A percentile compares a stretch with the other conserved stretches of the same genome.
phyloP scores from a whole-genome alignment of 371 early-diverging fungal genomes.

The Lichtheimia ramosa region DNA sequence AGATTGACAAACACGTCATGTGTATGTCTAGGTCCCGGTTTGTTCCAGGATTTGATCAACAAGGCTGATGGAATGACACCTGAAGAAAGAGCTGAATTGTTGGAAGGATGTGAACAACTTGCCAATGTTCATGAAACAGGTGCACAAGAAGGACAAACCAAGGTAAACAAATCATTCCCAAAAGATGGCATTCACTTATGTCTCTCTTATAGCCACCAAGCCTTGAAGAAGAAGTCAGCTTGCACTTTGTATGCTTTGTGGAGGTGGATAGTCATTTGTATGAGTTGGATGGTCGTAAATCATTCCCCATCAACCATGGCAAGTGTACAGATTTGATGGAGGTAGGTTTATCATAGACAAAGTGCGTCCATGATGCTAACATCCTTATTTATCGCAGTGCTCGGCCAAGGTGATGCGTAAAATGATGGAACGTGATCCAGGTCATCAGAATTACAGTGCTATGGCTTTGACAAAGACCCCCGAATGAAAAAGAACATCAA shows the following conservation, averaged over 20 bases:
- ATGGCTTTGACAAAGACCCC: conserved; percentile 46
- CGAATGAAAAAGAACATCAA: neutral
- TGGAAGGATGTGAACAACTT: conserved; percentile 57
- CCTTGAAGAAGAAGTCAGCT: conserved; percentile 65
- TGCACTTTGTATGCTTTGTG: conserved; percentile 84
- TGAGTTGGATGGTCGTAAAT: conserved; percentile 82
- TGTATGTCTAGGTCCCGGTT: conserved; percentile 39
- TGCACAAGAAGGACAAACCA: conserved; percentile 75
- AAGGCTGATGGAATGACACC: conserved; percentile 57
- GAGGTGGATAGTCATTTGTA: conserved; percentile 67
- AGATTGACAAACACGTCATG: no score
- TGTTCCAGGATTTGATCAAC: conserved; percentile 56
- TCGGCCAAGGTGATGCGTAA: conserved; percentile 60
- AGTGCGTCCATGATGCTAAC: neutral
- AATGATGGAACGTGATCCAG: conserved; percentile 71
- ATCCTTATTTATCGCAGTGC: conserved; percentile 34
- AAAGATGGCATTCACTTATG: neutral
- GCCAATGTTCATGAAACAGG: conserved; percentile 51
- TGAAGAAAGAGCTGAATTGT: conserved; percentile 60
- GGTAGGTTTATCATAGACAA: conserved; percentile 24
- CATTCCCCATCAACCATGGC: conserved; percentile 81
- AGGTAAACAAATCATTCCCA: conserved; percentile 17
- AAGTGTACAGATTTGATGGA: conserved; percentile 53
- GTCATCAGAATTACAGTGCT: conserved; percentile 61
- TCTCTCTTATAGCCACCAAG: conserved; percentile 53